phyloP scores from a whole-genome alignment of 2,329 filamentous ascomycete species.

The Fusarium sp. region DNA sequence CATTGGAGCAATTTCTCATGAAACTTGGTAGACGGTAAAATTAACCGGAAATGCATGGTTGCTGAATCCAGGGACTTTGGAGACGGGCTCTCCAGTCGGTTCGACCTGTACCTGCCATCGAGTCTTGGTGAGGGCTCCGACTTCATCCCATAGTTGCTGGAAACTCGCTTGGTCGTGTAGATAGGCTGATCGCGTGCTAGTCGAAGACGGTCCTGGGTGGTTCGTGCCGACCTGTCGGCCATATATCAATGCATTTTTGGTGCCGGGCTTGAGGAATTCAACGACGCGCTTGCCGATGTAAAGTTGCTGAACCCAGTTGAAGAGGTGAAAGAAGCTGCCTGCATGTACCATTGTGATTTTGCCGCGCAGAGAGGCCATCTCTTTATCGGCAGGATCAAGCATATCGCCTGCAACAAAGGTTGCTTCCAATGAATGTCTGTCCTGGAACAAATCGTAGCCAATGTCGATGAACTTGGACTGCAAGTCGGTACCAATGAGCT shows the following conservation, averaged over 20 bases:
- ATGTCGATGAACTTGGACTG: constrained; percentile 64
- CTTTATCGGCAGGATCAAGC: constrained; percentile 56
- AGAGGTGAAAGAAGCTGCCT: constrained; percentile 64
- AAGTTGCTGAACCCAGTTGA: constrained; percentile 61
- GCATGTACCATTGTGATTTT: constrained; percentile 63
- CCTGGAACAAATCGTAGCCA: constrained; percentile 75
- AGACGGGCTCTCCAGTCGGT: constrained; percentile 40
- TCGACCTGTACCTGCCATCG: constrained; percentile 62
- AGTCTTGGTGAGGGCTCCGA: constrained; percentile 62
- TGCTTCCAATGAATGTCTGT: constrained; percentile 60
- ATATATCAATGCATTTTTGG: constrained; percentile 61
- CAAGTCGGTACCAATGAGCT: constrained; percentile 64
- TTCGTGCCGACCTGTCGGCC: constrained; percentile 63
- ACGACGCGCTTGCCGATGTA: constrained; percentile 60
- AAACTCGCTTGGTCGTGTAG: constrained; percentile 64
- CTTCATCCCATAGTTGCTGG: constrained; percentile 66
- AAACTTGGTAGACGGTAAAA: constrained; percentile 54
- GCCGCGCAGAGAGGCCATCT: constrained; percentile 52
- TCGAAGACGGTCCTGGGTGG: constrained; percentile 41
- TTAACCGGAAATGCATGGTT: constrained; percentile 49
- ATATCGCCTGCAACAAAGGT: constrained; percentile 66
- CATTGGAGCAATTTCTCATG: constrained; percentile 34
- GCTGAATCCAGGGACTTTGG: constrained; percentile 44
- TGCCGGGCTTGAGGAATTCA: constrained; percentile 59
- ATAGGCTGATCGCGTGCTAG: constrained; percentile 52